Percentiles rank a stretch among this genome's conserved stretches.
These are phyloP conservation scores for Eutrema salsugineum DNA, from an alignment of 441 rosid genomes.

Conservation along the genomic window DNA sequence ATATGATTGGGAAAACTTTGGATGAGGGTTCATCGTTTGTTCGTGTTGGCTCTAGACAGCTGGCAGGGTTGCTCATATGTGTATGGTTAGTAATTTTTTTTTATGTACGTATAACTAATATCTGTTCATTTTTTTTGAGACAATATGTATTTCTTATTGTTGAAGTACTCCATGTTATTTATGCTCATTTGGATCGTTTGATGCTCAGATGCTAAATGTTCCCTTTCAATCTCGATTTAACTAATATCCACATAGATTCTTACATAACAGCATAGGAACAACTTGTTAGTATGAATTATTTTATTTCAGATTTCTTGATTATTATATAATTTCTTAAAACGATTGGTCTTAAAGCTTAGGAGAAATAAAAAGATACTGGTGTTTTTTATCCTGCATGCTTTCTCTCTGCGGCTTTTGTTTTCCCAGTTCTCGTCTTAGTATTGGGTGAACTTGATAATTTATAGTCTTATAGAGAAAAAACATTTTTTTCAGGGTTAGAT, in stretches of 20 bases:
- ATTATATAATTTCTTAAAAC: background rate
- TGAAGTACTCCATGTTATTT: background rate
- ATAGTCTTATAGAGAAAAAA: slow-evolving; percentile 26
- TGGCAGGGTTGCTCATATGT: slow-evolving; percentile 68
- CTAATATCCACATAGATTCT: background rate
- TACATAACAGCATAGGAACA: slow-evolving; percentile 5
- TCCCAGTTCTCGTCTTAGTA: background rate
- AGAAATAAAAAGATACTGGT: background rate
- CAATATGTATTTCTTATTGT: background rate
- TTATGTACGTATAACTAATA: background rate
- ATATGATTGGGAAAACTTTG: slow-evolving; percentile 54
- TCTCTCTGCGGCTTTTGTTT: background rate
- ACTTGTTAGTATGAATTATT: background rate
- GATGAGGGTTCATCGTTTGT: slow-evolving; percentile 52
- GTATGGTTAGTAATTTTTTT: slow-evolving; percentile 41
- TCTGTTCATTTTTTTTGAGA: slow-evolving; percentile 1
- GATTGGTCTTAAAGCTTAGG: background rate
- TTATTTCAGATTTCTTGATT: background rate
- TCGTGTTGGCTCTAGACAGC: slow-evolving; percentile 72
- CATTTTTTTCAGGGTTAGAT: slow-evolving; percentile 49
- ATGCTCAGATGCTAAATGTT: slow-evolving; percentile 2
- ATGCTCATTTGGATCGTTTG: slow-evolving; percentile 5
- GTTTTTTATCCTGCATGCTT: background rate
- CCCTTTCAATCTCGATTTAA: background rate
- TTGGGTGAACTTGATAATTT: slow-evolving; percentile 18